These are phyloP conservation scores for Cadophora gregata DNA, from an alignment of 2,329 filamentous ascomycete species.

Conservation along the genomic window DNA sequence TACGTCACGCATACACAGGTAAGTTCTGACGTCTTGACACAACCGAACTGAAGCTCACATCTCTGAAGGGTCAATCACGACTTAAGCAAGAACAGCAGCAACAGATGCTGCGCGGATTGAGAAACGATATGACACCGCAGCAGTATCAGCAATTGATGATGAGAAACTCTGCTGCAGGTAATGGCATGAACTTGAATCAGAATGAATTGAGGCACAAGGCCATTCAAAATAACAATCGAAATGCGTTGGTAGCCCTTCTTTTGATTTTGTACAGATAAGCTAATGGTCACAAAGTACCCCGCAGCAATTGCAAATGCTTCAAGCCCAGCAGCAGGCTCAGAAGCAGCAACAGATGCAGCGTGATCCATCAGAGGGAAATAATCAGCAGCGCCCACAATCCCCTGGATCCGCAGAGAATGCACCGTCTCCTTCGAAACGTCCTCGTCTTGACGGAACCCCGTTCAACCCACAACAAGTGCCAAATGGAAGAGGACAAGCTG, in stretches of 20 bases:
- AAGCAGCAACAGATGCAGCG: conserved; percentile 86
- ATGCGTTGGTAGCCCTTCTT: conserved; percentile 59
- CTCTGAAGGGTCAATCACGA: conserved; percentile 66
- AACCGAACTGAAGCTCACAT: conserved; percentile 35
- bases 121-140: conserved; percentile 60
- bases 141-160: conserved; percentile 71
- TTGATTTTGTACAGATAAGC: neutral
- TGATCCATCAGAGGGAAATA: conserved; percentile 84
- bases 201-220: conserved; percentile 73
- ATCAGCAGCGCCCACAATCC: conserved; percentile 75
- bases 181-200: conserved; percentile 63
- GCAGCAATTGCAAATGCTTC: conserved; percentile 70
- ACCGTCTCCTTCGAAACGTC: conserved; percentile 90
- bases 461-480: conserved; percentile 75
- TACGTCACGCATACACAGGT: conserved; percentile 88
- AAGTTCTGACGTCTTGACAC: conserved; percentile 45
- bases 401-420: conserved; percentile 85
- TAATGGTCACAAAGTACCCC: conserved; percentile 47
- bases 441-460: conserved; percentile 75
- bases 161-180: conserved; percentile 58
- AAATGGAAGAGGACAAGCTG: conserved; percentile 70
- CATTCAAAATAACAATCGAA: conserved; percentile 81
- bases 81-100: conserved; percentile 78
- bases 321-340: conserved; percentile 71
- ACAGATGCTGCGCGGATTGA: conserved; percentile 76